Conservation (phyloP, 2,329 filamentous ascomycete genomes). For the Exophiala viscosa region DNA sequence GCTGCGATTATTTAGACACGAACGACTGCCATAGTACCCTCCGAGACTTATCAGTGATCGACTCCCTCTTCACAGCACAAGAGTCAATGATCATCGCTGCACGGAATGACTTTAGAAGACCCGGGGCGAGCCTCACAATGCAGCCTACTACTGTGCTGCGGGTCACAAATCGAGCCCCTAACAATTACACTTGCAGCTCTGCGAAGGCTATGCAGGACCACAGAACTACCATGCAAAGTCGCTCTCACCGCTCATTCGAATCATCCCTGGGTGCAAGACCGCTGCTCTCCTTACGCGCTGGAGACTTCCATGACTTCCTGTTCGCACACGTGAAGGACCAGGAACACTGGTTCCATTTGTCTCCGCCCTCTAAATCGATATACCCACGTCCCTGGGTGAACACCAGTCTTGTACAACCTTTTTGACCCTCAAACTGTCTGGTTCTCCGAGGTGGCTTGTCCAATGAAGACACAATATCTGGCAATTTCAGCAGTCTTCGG, state of each 20-base stretch:
- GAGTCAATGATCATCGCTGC: not conserved
- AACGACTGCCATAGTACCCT: no score
- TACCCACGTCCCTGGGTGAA: not conserved
- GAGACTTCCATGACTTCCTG: conserved; percentile 4
- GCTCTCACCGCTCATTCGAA: conserved; percentile 10
- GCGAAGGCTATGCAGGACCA: conserved; percentile 3
- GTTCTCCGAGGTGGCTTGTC: not conserved
- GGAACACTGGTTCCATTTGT: not conserved
- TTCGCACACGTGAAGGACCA: conserved; percentile 17
- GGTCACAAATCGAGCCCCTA: not conserved
- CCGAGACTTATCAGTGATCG: no score
- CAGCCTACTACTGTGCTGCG: not conserved
- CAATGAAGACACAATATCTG: no score
- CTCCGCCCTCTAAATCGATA: not conserved
- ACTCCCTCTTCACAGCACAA: no score
- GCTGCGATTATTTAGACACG: no score
- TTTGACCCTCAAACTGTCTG: not conserved
- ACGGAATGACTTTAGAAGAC: not conserved
- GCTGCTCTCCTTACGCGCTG: not conserved
- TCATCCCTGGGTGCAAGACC: not conserved
- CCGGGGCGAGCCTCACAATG: not conserved
- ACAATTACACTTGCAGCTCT: not conserved
- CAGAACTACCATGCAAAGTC: not conserved
- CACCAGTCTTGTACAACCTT: not conserved
- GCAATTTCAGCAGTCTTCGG: no score